Evolutionary conservation across 2,329 filamentous ascomycete species (phyloP).

Genomic region (Massarina eburnea): DNA sequence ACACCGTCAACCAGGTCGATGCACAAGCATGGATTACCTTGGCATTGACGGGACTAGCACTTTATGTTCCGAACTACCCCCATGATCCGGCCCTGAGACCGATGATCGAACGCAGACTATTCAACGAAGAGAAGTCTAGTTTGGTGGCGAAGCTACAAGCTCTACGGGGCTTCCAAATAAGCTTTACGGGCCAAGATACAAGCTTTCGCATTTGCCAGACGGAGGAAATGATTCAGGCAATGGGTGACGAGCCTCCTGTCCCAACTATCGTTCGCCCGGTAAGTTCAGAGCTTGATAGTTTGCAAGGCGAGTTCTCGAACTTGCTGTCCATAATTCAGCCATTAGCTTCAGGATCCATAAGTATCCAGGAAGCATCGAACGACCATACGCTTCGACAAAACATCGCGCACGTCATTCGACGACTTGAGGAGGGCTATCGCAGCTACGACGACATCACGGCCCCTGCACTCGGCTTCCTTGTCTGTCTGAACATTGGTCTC

Average conservation of each 20-base stretch:
- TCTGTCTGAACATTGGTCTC: slow-evolving; percentile 75
- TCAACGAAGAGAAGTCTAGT: slow-evolving; percentile 57
- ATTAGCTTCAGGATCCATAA: slow-evolving; percentile 26
- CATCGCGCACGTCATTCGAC: slow-evolving; percentile 68
- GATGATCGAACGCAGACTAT: slow-evolving; percentile 64
- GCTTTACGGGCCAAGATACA: slow-evolving; percentile 67
- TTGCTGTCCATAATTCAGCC: slow-evolving; percentile 54
- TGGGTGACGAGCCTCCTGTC: slow-evolving; percentile 68
- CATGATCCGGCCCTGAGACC: slow-evolving; percentile 74
- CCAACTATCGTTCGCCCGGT: slow-evolving; percentile 72
- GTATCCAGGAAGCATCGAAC: slow-evolving; percentile 23
- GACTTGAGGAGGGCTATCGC: slow-evolving; percentile 70
- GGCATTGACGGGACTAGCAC: slow-evolving; percentile 69
- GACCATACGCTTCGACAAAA: slow-evolving; percentile 53
- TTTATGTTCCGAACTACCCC: slow-evolving; percentile 83
- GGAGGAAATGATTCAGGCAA: slow-evolving; percentile 60
- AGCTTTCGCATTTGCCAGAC: slow-evolving; percentile 68
- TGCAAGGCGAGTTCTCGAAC: slow-evolving; percentile 84
- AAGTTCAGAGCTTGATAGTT: slow-evolving; percentile 64
- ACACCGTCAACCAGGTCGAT: slow-evolving; percentile 28
- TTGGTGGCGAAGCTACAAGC: slow-evolving; percentile 61
- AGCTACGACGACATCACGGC: slow-evolving; percentile 83
- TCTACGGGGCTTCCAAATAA: slow-evolving; percentile 65
- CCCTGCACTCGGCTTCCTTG: slow-evolving; percentile 76
- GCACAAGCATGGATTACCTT: slow-evolving; percentile 70